A percentile compares a stretch with the other conserved stretches of the same genome.
Conservation (phyloP, 2,329 filamentous ascomycete species). For the Trichoderma sp. region DNA sequence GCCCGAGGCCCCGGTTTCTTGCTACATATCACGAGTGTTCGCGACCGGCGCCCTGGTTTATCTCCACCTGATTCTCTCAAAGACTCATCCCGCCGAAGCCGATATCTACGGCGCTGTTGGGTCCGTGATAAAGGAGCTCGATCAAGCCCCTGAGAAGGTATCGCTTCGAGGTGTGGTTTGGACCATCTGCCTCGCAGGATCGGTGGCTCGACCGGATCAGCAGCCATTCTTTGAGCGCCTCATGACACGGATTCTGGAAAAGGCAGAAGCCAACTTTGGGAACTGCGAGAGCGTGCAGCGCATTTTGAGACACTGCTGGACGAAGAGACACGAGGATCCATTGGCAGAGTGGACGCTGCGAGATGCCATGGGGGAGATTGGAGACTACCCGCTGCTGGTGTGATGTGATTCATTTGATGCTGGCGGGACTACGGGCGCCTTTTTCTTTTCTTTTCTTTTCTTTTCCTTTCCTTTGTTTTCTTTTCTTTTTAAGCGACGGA, state of each 20-base stretch:
- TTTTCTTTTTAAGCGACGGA: no score
- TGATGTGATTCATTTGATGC: neutral
- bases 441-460: neutral
- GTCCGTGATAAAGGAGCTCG: neutral
- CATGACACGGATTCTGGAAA: neutral
- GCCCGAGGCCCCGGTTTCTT: neutral
- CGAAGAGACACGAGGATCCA: slow-evolving; percentile 8
- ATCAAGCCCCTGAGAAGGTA: neutral
- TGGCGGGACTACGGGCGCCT: neutral
- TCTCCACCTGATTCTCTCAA: neutral
- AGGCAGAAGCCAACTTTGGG: neutral
- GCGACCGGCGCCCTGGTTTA: neutral
- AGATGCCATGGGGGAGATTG: slow-evolving; percentile 4
- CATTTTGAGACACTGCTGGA: slow-evolving; percentile 12
- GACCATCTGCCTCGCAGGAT: slow-evolving; percentile 10
- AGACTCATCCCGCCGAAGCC: neutral
- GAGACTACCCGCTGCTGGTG: slow-evolving; percentile 1
- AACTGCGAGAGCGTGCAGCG: slow-evolving; percentile 13
- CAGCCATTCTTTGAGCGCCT: slow-evolving; percentile 9
- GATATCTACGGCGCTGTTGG: neutral
- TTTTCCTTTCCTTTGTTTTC: neutral
- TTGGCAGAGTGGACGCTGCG: neutral
- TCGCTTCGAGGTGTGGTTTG: slow-evolving; percentile 2
- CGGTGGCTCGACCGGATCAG: slow-evolving; percentile 7
- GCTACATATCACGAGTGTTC: slow-evolving; percentile 8